Evolutionary conservation across 2,329 filamentous ascomycete genomes (phyloP).

Genomic region (Fusarium buharicum): DNA sequence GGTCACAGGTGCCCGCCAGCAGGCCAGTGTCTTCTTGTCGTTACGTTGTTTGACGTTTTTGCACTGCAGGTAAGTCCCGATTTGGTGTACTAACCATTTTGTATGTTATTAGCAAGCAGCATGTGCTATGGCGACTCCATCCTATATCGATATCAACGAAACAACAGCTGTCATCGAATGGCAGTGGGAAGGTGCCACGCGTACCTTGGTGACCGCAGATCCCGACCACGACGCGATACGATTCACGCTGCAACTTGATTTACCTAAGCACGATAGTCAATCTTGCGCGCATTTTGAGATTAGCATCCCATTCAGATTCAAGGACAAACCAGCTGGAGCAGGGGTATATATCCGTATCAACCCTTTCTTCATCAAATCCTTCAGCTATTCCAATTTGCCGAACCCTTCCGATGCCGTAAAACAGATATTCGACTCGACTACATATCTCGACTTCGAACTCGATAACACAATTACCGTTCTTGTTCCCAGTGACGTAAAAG

Average conservation of each 20-base stretch:
- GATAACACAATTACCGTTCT: neutral
- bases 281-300: slow-evolving; percentile 10
- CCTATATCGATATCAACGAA: slow-evolving; percentile 8
- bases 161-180: slow-evolving; percentile 12
- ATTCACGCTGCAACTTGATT: slow-evolving; percentile 10
- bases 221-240: slow-evolving; percentile 14
- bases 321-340: slow-evolving; percentile 12
- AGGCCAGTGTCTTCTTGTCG: slow-evolving; percentile 2
- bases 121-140: slow-evolving; percentile 8
- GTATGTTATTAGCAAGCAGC: neutral
- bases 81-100: neutral
- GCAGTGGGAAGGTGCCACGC: slow-evolving; percentile 10
- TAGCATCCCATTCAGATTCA: slow-evolving; percentile 12
- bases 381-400: neutral
- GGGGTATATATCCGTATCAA: neutral
- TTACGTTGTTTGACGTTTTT: neutral
- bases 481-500: neutral
- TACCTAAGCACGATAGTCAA: neutral
- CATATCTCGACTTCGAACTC: neutral
- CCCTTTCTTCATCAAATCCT: neutral
- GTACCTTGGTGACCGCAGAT: slow-evolving; percentile 3
- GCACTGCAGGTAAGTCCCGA: slow-evolving; percentile 1
- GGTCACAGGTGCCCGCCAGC: slow-evolving; percentile 13
- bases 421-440: neutral
- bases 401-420: neutral